These are phyloP conservation scores for Metarhizium anisopliae DNA, from an alignment of 2,329 filamentous ascomycete genomes.

Conservation along the genomic window DNA sequence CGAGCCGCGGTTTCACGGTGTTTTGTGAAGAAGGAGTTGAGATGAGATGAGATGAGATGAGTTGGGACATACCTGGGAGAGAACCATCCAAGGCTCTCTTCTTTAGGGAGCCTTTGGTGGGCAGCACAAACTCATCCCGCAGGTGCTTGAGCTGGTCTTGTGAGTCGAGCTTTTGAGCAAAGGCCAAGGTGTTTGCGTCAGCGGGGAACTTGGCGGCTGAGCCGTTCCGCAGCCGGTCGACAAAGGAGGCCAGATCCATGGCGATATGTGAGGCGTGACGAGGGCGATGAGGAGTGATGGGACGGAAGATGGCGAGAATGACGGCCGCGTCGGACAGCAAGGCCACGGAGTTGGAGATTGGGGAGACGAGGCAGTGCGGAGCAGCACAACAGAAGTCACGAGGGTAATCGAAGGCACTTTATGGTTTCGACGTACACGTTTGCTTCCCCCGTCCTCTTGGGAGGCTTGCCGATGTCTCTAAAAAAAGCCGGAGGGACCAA, in stretches of 20 bases:
- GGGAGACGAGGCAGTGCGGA: not conserved
- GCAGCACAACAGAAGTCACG: not conserved
- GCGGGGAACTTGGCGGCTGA: constrained; percentile 34
- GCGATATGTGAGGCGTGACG: not conserved
- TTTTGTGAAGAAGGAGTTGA: not conserved
- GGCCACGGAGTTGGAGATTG: not conserved
- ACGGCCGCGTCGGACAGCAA: not conserved
- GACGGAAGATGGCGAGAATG: not conserved
- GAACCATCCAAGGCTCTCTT: constrained; percentile 46
- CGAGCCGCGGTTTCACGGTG: constrained; percentile 3
- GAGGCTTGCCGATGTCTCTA: no score
- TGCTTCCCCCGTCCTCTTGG: not conserved
- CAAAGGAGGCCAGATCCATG: constrained; percentile 31
- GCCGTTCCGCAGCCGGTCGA: constrained; percentile 32
- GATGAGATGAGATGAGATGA: not conserved
- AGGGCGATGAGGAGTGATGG: not conserved
- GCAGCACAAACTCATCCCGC: constrained; percentile 67
- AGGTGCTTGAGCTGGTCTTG: constrained; percentile 52
- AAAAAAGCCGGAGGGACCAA: no score
- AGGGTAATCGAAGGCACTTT: constrained; percentile 8
- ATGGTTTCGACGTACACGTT: not conserved
- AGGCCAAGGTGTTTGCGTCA: constrained; percentile 37
- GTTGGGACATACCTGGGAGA: constrained; percentile 26
- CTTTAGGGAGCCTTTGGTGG: constrained; percentile 62
- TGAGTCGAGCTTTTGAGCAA: constrained; percentile 44